Base-by-base conservation (phyloP, 805 yeast genomes). In the Teunomyces barrocoloradensis region DNA sequence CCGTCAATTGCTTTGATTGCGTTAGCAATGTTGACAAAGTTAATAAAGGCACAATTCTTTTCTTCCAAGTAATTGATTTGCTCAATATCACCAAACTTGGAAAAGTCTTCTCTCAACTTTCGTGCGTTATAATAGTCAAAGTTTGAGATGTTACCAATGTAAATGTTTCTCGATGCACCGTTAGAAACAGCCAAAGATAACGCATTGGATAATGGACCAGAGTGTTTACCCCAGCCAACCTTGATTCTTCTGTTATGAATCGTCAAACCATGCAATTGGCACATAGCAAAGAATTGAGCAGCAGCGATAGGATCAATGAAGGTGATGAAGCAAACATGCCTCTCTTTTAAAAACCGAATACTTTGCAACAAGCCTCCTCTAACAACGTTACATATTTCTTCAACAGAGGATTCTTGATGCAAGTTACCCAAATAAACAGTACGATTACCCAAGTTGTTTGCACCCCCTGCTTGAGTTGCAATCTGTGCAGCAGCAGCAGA, bases 401-500 rank as follows among this genome's bases (percentile, higher is more conserved):
- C 97, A 45, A 87, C 81, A 9, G 89, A 85, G 10, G 94, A 84
- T 50, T 87, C 95, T 45, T 87, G 90, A 54, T 92, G 97, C 53
- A 94, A 75, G 60, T 86, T 87, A 23, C 97, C 97, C 53, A 92
- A 73, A 63, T 90, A 92, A 33, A 92, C 91, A 0, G 97, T 91
- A 65, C 99, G 77, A 64, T 92, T 92, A 39, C 98, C 98, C 54
- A 90, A 74, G 63, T 92, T 92, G 48, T 83, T 82, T 21, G 92
- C 88, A 20, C 97, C 97, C 11, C 97, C 97, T 2, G 96, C 95
- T 45, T 91, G 82, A 0, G 96, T 86, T 1, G 97, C 96, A 58
- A 92, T 91, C 32, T 95, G 92, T n/a, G 96, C 96, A 5, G 98
- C 97, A 1, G 97, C 97, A 33, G 96, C 95, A 12, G 96, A 84